Evolutionary conservation across 164 flowering plant genomes (phyloP).

Genomic region (Saururus chinensis): DNA sequence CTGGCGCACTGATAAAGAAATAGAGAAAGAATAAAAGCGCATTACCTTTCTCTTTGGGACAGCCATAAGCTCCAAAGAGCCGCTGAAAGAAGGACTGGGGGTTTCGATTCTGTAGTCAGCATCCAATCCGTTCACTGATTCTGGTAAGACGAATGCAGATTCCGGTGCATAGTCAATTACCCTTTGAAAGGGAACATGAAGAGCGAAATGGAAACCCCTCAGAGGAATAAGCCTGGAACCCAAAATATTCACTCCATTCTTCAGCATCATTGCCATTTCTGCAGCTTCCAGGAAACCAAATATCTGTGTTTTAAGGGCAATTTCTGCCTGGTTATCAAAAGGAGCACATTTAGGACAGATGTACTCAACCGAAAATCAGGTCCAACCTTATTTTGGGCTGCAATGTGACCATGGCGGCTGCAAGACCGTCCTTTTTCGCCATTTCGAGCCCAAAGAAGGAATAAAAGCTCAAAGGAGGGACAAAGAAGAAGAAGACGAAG

Average conservation of each 20-base stretch:
- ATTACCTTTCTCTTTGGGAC: conserved; percentile 68
- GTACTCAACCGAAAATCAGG: too few species aligned
- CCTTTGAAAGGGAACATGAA: conserved; percentile 27
- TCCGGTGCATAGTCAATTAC: conserved; percentile 6
- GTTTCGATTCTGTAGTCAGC: conserved; percentile 8
- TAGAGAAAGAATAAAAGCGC: background rate
- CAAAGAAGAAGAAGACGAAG: too few species aligned
- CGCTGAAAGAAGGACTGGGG: conserved; percentile 24
- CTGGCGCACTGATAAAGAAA: background rate
- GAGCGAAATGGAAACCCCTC: conserved; percentile 23
- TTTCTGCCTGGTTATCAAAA: too few species aligned
- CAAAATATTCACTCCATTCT: conserved; percentile 1
- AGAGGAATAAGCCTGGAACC: background rate
- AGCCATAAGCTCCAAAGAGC: conserved; percentile 82
- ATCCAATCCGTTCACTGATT: conserved; percentile 8
- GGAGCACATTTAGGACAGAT: background rate
- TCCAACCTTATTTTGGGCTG: too few species aligned
- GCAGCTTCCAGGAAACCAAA: background rate
- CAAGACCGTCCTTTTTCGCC: too few species aligned
- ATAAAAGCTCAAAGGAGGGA: too few species aligned
- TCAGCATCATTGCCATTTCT: conserved; percentile 4
- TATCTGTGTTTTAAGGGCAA: too few species aligned
- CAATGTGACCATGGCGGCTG: too few species aligned
- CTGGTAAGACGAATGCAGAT: conserved; percentile 23
- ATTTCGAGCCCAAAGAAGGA: too few species aligned